phyloP scores from a whole-genome alignment of 1,139 yeast species.

The Taphrina communis region DNA sequence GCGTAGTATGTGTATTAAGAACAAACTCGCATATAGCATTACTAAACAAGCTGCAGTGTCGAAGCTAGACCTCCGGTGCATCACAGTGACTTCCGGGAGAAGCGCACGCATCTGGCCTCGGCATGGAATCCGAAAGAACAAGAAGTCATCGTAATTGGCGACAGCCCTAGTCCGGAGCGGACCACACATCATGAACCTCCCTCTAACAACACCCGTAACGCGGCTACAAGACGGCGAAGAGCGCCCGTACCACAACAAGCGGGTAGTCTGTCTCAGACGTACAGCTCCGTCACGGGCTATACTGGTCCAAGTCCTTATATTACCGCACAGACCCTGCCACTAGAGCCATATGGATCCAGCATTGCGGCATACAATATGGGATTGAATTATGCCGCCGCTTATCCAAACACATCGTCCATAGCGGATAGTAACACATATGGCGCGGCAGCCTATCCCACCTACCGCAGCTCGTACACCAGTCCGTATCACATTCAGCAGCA shows the following conservation, averaged over 20 bases:
- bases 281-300: not conserved
- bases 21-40: not conserved
- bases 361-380: slow-evolving; percentile 3
- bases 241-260: not conserved
- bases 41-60: slow-evolving; percentile 3
- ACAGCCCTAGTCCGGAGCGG: slow-evolving; percentile 42
- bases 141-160: slow-evolving; percentile 52
- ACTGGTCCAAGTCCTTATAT: not conserved
- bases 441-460: not conserved
- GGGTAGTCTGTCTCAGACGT: not conserved
- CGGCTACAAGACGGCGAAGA: slow-evolving; percentile 13
- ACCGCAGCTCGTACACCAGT: slow-evolving; percentile 5
- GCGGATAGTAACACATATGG: slow-evolving; percentile 2
- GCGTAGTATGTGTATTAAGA: slow-evolving; percentile 15
- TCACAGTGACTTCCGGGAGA: not conserved
- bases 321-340: slow-evolving; percentile 1
- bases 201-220: slow-evolving; percentile 23
- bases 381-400: not conserved
- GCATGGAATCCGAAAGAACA: slow-evolving; percentile 40
- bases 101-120: not conserved
- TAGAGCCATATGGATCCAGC: slow-evolving; percentile 2
- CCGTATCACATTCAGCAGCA: slow-evolving; percentile 3
- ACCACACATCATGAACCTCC: slow-evolving; percentile 13
- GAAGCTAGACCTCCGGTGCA: slow-evolving; percentile 22
- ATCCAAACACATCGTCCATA: not conserved